Percentiles rank a stretch among this genome's conserved stretches.
Conservation (phyloP, 257 asterid genomes). For the Marsdenia floribunda region DNA sequence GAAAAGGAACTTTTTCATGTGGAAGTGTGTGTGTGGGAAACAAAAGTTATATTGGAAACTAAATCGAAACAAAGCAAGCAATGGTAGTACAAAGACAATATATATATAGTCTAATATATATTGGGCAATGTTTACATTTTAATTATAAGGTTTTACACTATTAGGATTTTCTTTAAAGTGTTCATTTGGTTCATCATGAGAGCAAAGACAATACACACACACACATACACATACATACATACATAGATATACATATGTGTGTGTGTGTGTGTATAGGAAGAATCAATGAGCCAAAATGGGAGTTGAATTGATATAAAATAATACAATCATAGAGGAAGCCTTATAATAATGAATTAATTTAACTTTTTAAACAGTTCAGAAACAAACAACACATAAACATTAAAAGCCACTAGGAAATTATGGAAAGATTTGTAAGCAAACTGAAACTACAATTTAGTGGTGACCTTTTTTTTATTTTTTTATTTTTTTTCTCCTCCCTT, state of each 20-base stretch:
- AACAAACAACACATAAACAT: background rate
- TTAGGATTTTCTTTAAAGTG: background rate
- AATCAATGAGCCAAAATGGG: background rate
- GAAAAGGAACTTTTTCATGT: background rate
- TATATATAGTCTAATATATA: background rate
- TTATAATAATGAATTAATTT: background rate
- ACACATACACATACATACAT: too few species aligned
- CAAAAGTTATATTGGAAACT: too few species aligned
- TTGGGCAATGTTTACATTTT: background rate
- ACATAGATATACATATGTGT: too few species aligned
- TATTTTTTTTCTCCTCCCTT: background rate
- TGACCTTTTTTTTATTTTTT: background rate
- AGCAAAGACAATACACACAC: background rate
- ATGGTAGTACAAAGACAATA: background rate
- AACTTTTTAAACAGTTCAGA: too few species aligned
- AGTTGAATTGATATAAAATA: background rate
- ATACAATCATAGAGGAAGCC: background rate
- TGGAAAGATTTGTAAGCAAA: constrained; percentile 21
- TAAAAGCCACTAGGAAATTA: constrained; percentile 7
- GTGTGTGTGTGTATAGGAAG: too few species aligned
- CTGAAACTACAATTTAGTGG: background rate
- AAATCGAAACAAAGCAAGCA: background rate
- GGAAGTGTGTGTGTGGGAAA: background rate
- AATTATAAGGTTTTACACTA: background rate
- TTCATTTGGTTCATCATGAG: background rate